Evolutionary conservation across 2,329 filamentous ascomycete species (phyloP), one percentile per base, ranked within the genome.

Genomic region (Neonectria coccinea): DNA sequence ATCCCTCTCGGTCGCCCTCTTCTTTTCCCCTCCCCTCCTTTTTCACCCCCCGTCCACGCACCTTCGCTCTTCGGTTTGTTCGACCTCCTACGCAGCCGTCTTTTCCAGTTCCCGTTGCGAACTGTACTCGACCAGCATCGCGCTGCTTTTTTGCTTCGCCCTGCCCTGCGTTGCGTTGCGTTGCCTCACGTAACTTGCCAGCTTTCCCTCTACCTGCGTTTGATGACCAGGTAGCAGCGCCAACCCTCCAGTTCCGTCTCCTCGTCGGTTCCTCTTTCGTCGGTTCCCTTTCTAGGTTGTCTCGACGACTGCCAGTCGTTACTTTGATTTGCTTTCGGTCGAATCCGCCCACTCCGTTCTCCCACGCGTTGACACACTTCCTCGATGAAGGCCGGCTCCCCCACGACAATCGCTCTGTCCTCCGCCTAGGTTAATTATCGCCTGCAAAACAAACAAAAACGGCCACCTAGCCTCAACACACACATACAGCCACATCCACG

Each of bases 231-330:
- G 67, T 74, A 70, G 70, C 53, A 51, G 62, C 57, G 51, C 64
- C 36, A 54, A 44, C 62, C 62, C 62, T 56, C 51, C 64, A 59
- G 52, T 68, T 50, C 57, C 64, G 59, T 65, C 71, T 63, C 14
- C 64, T 67, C 56, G 53, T 62, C 64, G 65, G 65, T 68, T 56
- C 56, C 68, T 70, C 71, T 73, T 73, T 73, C 71, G 71, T 73
- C 71, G 71, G 64, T 68, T 66, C 65, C 62, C 65, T 70, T 66
- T 56, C 14, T 27, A 64, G 71, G 68, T 69, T 67, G 69, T 71
- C 61, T 73, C 71, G 71, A 69, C 71, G 71, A 73, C 68, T 73
- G 70, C 70, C 71, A 73, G 71, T 73, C 71, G 71, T 72, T 73
- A 73, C 71, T 73, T 71, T 63, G 56, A 70, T 70, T 67, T 72